Base-by-base conservation (phyloP, 495 filamentous ascomycete species). In the Aspergillus carlsbadensis region DNA sequence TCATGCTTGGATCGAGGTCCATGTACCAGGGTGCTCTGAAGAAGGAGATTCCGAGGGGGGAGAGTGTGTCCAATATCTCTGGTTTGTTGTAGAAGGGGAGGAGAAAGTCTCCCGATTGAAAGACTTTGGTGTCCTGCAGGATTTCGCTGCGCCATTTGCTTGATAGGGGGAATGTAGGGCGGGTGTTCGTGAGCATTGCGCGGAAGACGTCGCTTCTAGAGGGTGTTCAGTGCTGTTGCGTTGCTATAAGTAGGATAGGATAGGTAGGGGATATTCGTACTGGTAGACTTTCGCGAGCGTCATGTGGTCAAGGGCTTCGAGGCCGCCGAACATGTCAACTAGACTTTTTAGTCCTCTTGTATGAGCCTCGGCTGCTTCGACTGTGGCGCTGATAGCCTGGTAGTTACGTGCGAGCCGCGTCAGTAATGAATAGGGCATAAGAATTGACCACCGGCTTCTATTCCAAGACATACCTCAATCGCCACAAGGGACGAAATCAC, bases 11-110 rank as follows among this genome's bases (percentile, higher is more conserved):
- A 11, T 54, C 52, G 5, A 54, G 52, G 5, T 36, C 40, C 3
- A 14, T n/a, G 52, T 26, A 54, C 52, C 52, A 54, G 52, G 52
- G 26, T n/a, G 52, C 52, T 1, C 35, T 17, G 17, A 36, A 54
- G 22, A 54, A 17, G 0, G 8, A 22, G 1, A 0, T n/a, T 1
- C 52, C 52, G 0, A 54, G 40, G 2, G 10, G 22, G 15, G 40
- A 54, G 0, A 54, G 41, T 10, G n/a, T 29, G 5, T 44, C 29
- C 0, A 40, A 29, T 21, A 53, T 42, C 5, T 8, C 5, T 20
- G 14, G 20, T 10, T 48, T 14, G 3, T 48, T n/a, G 8, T 8
- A 4, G 26, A 29, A 8, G 4, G 3, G 26, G 8, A 8, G 8
- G 22, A 8, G 24, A 2, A 15, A 24, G 10, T 31, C 31, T 5